These are phyloP conservation scores for Trichoderma sp. DNA, from an alignment of 2,329 filamentous ascomycete genomes.

Conservation along the genomic window DNA sequence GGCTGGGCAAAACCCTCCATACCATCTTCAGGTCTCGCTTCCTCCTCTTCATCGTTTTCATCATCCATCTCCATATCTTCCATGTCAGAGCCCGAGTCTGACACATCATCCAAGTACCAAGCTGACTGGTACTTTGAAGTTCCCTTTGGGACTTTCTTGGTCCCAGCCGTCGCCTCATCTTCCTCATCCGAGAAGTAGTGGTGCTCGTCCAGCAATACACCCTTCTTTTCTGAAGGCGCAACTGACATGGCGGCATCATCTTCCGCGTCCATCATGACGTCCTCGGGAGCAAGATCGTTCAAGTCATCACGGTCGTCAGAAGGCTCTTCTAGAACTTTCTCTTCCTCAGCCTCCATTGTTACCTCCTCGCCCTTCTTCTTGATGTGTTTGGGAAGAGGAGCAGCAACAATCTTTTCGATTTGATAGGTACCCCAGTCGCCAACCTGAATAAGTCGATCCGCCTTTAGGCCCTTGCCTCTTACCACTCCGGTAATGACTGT, in stretches of 20 bases:
- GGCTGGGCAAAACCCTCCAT: slow-evolving; percentile 67
- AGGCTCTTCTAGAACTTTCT: slow-evolving; percentile 68
- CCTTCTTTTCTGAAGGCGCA: slow-evolving; percentile 63
- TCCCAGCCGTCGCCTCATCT: slow-evolving; percentile 49
- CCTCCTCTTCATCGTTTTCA: slow-evolving; percentile 45
- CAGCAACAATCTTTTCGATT: slow-evolving; percentile 82
- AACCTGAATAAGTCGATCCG: slow-evolving; percentile 85
- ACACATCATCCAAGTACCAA: slow-evolving; percentile 84
- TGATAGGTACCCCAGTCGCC: slow-evolving; percentile 95
- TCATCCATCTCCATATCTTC: slow-evolving; percentile 66
- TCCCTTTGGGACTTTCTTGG: slow-evolving; percentile 80
- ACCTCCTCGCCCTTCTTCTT: slow-evolving; percentile 66
- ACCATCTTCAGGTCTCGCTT: slow-evolving; percentile 77
- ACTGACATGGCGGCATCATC: slow-evolving; percentile 45
- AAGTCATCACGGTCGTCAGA: slow-evolving; percentile 81
- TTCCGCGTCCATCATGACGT: slow-evolving; percentile 70
- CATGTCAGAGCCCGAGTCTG: slow-evolving; percentile 82
- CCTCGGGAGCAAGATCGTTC: slow-evolving; percentile 82
- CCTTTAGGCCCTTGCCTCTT: slow-evolving; percentile 82
- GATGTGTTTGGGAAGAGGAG: slow-evolving; percentile 63
- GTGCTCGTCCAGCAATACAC: slow-evolving; percentile 92
- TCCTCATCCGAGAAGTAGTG: slow-evolving; percentile 97
- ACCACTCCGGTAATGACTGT: slow-evolving; percentile 83
- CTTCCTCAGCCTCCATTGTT: slow-evolving; percentile 58
- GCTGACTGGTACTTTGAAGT: slow-evolving; percentile 94